Conservation (phyloP, 768 basidiomycete genomes). For the Boletus subcaerulescens region DNA sequence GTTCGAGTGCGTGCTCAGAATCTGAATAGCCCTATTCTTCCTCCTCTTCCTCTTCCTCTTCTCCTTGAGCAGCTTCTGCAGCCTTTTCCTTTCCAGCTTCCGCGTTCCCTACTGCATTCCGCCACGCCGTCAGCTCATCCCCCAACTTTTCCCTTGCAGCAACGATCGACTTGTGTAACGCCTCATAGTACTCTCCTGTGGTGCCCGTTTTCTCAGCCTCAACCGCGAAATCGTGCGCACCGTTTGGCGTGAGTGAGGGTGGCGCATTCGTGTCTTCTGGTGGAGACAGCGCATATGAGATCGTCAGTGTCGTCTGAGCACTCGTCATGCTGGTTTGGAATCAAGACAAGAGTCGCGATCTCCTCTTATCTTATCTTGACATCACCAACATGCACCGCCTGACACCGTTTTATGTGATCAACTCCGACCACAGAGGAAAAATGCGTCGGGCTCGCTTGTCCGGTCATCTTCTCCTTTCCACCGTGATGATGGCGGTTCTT, state of each 20-base stretch:
- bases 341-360: not conserved
- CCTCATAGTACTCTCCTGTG: constrained; percentile 43
- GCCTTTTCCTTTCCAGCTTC: constrained; percentile 61
- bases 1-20: not conserved
- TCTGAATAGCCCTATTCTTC: constrained; percentile 26
- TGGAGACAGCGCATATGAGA: constrained; percentile 23
- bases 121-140: constrained; percentile 69
- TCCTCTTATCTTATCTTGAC: constrained; percentile 24
- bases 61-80: constrained; percentile 39
- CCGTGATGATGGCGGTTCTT: constrained; percentile 47
- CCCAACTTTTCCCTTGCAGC: constrained; percentile 56
- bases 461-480: not conserved
- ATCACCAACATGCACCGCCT: constrained; percentile 5
- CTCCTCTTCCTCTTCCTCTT: constrained; percentile 46
- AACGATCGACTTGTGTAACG: constrained; percentile 46
- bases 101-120: constrained; percentile 64
- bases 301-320: constrained; percentile 11
- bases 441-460: not conserved
- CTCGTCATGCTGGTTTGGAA: constrained; percentile 12
- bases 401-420: not conserved
- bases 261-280: constrained; percentile 17
- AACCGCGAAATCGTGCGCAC: constrained; percentile 26
- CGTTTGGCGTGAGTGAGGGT: constrained; percentile 20
- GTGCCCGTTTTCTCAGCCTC: constrained; percentile 15
- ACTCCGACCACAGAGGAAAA: constrained; percentile 16